Evolutionary conservation across 2,329 filamentous ascomycete species (phyloP).

Genomic region (Phyllosticta citriasiana): DNA sequence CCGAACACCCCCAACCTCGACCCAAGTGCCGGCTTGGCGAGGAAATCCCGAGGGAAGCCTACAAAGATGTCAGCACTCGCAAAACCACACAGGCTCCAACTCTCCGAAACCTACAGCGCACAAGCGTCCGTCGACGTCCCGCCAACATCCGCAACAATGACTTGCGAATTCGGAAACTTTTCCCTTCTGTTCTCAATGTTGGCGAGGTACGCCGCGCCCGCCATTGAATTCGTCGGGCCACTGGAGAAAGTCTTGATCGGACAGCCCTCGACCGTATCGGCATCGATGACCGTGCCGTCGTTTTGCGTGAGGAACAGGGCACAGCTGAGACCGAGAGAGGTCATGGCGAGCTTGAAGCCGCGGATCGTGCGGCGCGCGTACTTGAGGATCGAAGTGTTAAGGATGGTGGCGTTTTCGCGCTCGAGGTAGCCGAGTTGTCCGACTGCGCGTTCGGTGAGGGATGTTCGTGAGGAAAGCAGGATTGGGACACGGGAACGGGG

Average conservation of each 20-base stretch:
- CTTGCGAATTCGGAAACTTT: slow-evolving; percentile 13
- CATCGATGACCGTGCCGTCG: slow-evolving; percentile 51
- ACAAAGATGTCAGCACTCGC: not conserved
- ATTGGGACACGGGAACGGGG: slow-evolving; percentile 15
- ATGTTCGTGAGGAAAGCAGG: slow-evolving; percentile 32
- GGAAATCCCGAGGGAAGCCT: slow-evolving; percentile 48
- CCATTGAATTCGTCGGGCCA: slow-evolving; percentile 51
- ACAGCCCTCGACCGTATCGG: slow-evolving; percentile 42
- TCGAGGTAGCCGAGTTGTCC: slow-evolving; percentile 41
- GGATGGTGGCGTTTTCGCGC: slow-evolving; percentile 54
- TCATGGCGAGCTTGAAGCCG: slow-evolving; percentile 45
- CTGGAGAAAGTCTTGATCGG: slow-evolving; percentile 54
- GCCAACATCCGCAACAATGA: slow-evolving; percentile 51
- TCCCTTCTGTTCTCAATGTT: slow-evolving; percentile 13
- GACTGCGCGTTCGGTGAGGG: slow-evolving; percentile 33
- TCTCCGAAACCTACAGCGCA: slow-evolving; percentile 34
- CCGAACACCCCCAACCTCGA: slow-evolving; percentile 50
- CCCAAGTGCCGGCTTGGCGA: slow-evolving; percentile 50
- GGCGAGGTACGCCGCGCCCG: slow-evolving; percentile 45
- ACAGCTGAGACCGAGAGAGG: slow-evolving; percentile 39
- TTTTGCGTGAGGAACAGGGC: slow-evolving; percentile 52
- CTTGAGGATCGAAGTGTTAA: slow-evolving; percentile 52
- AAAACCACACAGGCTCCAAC: not conserved
- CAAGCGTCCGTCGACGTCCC: slow-evolving; percentile 57
- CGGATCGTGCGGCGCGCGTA: slow-evolving; percentile 49